A percentile compares a stretch with the other conserved stretches of the same genome.
phyloP scores from a whole-genome alignment of 2,329 filamentous ascomycete genomes.

The Cordyceps cicadae region DNA sequence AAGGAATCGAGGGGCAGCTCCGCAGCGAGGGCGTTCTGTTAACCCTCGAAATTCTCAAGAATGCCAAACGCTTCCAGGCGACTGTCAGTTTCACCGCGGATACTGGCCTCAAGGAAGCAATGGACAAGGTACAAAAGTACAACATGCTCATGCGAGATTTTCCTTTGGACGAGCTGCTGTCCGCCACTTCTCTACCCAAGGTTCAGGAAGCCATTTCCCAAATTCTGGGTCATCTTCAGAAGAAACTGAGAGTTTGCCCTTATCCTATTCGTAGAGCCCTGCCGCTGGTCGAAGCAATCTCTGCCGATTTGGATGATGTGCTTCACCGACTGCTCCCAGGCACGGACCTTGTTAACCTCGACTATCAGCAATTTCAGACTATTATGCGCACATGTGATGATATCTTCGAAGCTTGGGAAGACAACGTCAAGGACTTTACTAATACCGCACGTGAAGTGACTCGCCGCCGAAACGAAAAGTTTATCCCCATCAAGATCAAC shows the following conservation, averaged over 20 bases:
- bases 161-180: conserved; percentile 86
- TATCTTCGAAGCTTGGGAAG: conserved; percentile 91
- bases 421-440: conserved; percentile 94
- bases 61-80: conserved; percentile 95
- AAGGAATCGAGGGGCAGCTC: conserved; percentile 84
- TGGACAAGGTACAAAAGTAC: conserved; percentile 95
- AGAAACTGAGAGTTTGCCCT: conserved; percentile 91
- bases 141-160: conserved; percentile 99
- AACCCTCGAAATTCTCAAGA: conserved; percentile 89
- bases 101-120: conserved; percentile 90
- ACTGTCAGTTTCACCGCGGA: conserved; percentile 95
- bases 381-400: conserved; percentile 76
- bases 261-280: conserved; percentile 90
- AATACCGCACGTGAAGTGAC: conserved; percentile 95
- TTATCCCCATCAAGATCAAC: conserved; percentile 94
- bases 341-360: conserved; percentile 80
- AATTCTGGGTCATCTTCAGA: conserved; percentile 93
- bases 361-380: conserved; percentile 80
- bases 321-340: conserved; percentile 82
- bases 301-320: conserved; percentile 78
- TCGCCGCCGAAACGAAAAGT: conserved; percentile 88
- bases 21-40: conserved; percentile 80
- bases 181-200: conserved; percentile 81
- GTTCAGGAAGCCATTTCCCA: conserved; percentile 80
- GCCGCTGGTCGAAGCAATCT: conserved; percentile 94